Conservation (phyloP, 176 grass and related monocot species). For the Hsuehochloa calcarea region DNA sequence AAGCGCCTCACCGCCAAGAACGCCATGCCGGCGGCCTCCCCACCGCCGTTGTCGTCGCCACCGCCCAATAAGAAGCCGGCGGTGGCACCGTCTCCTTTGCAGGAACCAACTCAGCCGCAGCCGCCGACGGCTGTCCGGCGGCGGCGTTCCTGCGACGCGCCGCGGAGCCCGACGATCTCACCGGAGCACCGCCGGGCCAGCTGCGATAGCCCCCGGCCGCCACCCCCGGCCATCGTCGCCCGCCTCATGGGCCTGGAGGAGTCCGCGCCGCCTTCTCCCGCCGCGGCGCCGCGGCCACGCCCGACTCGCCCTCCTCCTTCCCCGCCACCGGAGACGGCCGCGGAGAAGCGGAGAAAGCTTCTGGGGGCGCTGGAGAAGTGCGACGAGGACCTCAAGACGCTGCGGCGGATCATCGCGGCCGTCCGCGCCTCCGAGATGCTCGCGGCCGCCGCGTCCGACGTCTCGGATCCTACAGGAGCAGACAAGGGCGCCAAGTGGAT, state of each 20-base stretch:
- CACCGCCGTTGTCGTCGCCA: background rate
- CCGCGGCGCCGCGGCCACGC: background rate
- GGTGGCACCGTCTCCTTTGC: background rate
- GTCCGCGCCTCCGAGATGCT: conserved; percentile 68
- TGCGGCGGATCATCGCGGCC: conserved; percentile 80
- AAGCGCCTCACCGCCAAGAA: conserved; percentile 74
- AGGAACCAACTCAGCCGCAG: background rate
- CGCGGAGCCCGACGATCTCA: conserved; percentile 74
- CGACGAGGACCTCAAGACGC: conserved; percentile 86
- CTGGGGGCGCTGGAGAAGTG: conserved; percentile 96
- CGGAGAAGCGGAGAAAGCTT: conserved; percentile 74
- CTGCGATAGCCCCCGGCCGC: conserved; percentile 52
- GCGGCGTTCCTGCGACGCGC: conserved; percentile 65
- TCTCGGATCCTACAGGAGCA: background rate
- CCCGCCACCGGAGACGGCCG: conserved; percentile 36
- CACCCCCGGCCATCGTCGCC: conserved; percentile 60
- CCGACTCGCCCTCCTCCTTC: conserved; percentile 32
- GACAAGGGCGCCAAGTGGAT: background rate
- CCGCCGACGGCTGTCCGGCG: background rate
- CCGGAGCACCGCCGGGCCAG: conserved; percentile 55
- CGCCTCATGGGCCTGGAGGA: conserved; percentile 96
- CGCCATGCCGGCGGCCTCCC: background rate
- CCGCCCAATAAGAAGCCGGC: conserved; percentile 34
- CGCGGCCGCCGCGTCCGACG: conserved; percentile 30
- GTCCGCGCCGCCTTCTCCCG: conserved; percentile 23